Percentiles rank a stretch among this genome's conserved stretches.
Evolutionary conservation across 352 stramenopile genomes (phyloP).

Genomic region (Pythium scleroteichum): DNA sequence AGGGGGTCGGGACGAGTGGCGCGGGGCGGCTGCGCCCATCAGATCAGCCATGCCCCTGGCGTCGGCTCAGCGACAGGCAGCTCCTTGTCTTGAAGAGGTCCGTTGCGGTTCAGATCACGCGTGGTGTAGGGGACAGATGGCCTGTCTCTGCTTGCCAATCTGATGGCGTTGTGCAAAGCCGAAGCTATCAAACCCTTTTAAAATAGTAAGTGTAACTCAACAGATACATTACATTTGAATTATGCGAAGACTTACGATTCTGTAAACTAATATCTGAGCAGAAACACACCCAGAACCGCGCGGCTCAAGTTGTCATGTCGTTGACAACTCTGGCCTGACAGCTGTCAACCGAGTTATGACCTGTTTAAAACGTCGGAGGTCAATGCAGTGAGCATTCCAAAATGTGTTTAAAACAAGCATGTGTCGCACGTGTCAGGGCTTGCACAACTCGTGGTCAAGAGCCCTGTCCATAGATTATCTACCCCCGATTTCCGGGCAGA

Average conservation of each 20-base stretch:
- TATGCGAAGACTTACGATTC: too few relatives aligned
- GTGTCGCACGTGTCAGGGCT: conserved; percentile 2
- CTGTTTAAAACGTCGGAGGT: conserved; percentile 7
- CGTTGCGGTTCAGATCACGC: neutral
- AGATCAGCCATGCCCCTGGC: too few relatives aligned
- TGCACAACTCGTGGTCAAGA: neutral
- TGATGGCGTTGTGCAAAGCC: conserved; percentile 16
- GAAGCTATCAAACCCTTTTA: too few relatives aligned
- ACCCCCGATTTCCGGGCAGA: too few relatives aligned
- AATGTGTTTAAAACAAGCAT: conserved; percentile 3
- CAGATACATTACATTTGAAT: too few relatives aligned
- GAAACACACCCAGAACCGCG: conserved; percentile 1
- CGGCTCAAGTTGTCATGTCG: conserved; percentile 18
- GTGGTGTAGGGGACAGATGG: conserved; percentile 1
- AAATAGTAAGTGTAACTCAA: too few relatives aligned
- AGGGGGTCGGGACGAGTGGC: neutral
- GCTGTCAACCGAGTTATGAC: conserved; percentile 1
- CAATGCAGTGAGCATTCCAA: neutral
- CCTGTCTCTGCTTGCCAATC: conserved; percentile 8
- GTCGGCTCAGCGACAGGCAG: neutral
- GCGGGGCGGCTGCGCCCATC: neutral
- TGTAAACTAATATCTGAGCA: conserved; percentile 6
- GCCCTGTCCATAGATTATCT: too few relatives aligned
- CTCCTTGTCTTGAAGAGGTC: conserved; percentile 1
- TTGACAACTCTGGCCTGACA: conserved; percentile 13